Evolutionary conservation across 2,329 filamentous ascomycete genomes (phyloP), one percentile per base, ranked within the genome.

Genomic region (Fusarium aywerte): DNA sequence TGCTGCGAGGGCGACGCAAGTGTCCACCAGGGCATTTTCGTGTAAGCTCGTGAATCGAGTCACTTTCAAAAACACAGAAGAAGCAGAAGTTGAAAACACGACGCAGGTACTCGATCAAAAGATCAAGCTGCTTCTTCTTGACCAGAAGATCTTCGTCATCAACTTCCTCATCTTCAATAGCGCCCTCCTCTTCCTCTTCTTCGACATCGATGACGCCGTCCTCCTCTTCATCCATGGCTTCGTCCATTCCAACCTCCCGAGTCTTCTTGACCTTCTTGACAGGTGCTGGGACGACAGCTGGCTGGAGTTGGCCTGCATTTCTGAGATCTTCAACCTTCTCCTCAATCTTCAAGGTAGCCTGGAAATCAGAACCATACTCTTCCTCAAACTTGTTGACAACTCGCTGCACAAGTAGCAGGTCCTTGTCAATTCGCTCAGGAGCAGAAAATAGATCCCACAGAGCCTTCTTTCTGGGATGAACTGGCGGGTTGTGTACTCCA

Each of bases 41-140:
- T 38, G 92, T 94, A 69, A 99, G 84, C 80, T 99, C 96, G 75
- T 99, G 96, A 21, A 98, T 90, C 0, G 95, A 98, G 78, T 99
- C 96, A 75, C 93, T 96, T 80, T 99, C 96, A 71, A 99, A 98
- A 7, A 99, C 96, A 77, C 96, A 99, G 83, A 98, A 99, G 84
- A 99, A 97, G 82, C 96, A 99, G 81, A 99, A 98, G 80, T 96
- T 97, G 85, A 96, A 97, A 51, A 99, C 96, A 16, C 96, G 90
- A 51, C 96, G 93, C 61, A 99, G 85, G 77, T 99, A 99, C 80
- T 99, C 96, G 52, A 98, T 96, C 78, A 97, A 85, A 33, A 99
- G 84, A 79, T 99, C 96, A 48, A 99, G 87, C 75, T 96, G 94
- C 84, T 99, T 98, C 86, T 98, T 98, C 84, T 97, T 96, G 38